phyloP scores from a whole-genome alignment of 164 flowering plant species.

The Berberis vulgaris region DNA sequence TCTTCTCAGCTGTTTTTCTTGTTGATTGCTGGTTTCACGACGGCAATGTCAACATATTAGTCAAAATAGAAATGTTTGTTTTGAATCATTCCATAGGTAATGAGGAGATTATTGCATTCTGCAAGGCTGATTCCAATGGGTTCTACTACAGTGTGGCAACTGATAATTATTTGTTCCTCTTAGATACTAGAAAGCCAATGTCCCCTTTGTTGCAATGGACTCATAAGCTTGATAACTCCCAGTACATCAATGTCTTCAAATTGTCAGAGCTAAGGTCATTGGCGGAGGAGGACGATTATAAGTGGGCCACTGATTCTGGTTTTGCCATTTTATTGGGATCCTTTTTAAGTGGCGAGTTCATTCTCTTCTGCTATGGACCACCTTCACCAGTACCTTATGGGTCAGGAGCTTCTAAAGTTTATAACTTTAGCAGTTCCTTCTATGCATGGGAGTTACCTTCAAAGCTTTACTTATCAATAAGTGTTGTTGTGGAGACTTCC shows the following conservation, averaged over 20 bases:
- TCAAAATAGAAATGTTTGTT: constrained; percentile 31
- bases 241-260: constrained; percentile 30
- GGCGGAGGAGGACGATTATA: constrained; percentile 17
- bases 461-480: constrained; percentile 28
- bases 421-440: constrained; percentile 20
- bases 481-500: constrained; percentile 55
- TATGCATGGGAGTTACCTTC: constrained; percentile 83
- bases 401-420: constrained; percentile 42
- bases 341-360: constrained; percentile 56
- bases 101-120: constrained; percentile 47
- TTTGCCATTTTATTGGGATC: constrained; percentile 65
- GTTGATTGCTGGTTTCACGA: constrained; percentile 48
- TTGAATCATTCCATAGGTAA: constrained; percentile 10
- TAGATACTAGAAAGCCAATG: constrained; percentile 60
- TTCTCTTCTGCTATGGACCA: constrained; percentile 70
- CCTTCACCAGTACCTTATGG: constrained; percentile 20
- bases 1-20: constrained; percentile 39
- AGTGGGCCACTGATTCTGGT: constrained; percentile 47
- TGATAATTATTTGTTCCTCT: constrained; percentile 35
- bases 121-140: constrained; percentile 39
- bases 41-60: constrained; percentile 27
- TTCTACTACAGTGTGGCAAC: constrained; percentile 49
- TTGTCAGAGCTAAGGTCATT: constrained; percentile 54
- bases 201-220: constrained; percentile 68
- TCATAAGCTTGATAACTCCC: constrained; percentile 47